These are phyloP conservation scores for Xylaria bambusicola DNA, from an alignment of 495 filamentous ascomycete species.

Conservation along the genomic window DNA sequence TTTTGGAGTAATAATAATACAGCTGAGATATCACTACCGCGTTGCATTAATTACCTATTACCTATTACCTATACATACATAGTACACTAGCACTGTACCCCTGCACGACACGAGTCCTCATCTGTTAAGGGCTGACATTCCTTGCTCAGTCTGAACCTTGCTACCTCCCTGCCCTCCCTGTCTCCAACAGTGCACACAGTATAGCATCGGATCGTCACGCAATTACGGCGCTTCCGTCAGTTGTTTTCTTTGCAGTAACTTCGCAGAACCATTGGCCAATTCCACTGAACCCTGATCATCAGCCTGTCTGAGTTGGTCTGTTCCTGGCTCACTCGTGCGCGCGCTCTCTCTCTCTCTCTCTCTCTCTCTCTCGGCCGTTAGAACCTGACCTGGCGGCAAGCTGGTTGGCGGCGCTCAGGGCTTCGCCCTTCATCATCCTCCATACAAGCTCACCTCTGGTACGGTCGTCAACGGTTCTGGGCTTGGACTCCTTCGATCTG, in stretches of 20 bases:
- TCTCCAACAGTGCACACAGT: constrained; percentile 6
- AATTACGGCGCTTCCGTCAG: constrained; percentile 22
- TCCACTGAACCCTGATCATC: background rate
- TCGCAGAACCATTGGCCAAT: constrained; percentile 16
- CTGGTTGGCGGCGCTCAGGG: constrained; percentile 1
- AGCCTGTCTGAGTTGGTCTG: background rate
- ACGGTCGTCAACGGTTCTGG: background rate
- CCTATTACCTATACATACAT: background rate
- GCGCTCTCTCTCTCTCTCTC: background rate
- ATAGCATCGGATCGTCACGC: constrained; percentile 1
- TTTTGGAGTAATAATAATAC: too few relatives aligned
- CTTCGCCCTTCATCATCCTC: constrained; percentile 6
- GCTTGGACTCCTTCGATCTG: background rate
- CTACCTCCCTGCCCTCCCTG: background rate
- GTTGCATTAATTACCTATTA: background rate
- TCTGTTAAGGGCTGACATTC: constrained; percentile 5
- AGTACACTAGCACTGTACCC: too few relatives aligned
- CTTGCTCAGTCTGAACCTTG: background rate
- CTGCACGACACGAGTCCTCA: too few relatives aligned
- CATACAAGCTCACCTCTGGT: background rate
- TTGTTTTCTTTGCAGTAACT: background rate
- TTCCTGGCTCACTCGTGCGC: constrained; percentile 8
- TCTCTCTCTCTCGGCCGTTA: constrained; percentile 10
- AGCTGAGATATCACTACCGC: background rate
- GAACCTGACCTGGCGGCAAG: constrained; percentile 9